phyloP scores from a whole-genome alignment of 768 basidiomycete species.

The Lactarius deliciosus region DNA sequence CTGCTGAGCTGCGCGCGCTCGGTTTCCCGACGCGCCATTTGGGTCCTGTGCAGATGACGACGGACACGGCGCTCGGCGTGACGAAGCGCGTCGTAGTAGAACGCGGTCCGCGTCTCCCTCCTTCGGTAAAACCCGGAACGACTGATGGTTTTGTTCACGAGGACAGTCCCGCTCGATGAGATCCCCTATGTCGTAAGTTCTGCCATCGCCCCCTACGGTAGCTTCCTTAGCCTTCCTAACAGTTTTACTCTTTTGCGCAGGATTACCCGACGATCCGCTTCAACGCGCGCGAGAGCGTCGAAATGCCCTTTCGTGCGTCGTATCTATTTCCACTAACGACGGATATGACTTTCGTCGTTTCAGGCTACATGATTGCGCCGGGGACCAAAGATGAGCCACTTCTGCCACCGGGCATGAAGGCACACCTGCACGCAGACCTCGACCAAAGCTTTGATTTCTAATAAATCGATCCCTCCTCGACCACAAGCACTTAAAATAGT shows the following conservation, averaged over 20 bases:
- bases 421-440: conserved; percentile 81
- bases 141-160: neutral
- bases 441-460: conserved; percentile 84
- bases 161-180: conserved; percentile 58
- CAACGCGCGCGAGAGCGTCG: conserved; percentile 84
- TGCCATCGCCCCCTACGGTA: neutral
- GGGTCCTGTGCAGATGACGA: conserved; percentile 94
- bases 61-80: conserved; percentile 93
- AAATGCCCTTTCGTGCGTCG: conserved; percentile 94
- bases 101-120: conserved; percentile 44
- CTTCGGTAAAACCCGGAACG: neutral
- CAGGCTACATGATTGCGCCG: conserved; percentile 46
- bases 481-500: neutral
- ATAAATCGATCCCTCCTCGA: conserved; percentile 19
- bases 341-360: neutral
- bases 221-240: too few species aligned
- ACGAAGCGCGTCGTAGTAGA: conserved; percentile 82
- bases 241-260: conserved; percentile 39
- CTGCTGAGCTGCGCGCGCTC: conserved; percentile 78
- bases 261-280: conserved; percentile 90
- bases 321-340: neutral
- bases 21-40: conserved; percentile 88
- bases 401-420: conserved; percentile 88
- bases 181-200: conserved; percentile 71
- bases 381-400: conserved; percentile 56